Conservation (phyloP, 1,139 yeast genomes). For the Zygotorulaspora mrakii region DNA sequence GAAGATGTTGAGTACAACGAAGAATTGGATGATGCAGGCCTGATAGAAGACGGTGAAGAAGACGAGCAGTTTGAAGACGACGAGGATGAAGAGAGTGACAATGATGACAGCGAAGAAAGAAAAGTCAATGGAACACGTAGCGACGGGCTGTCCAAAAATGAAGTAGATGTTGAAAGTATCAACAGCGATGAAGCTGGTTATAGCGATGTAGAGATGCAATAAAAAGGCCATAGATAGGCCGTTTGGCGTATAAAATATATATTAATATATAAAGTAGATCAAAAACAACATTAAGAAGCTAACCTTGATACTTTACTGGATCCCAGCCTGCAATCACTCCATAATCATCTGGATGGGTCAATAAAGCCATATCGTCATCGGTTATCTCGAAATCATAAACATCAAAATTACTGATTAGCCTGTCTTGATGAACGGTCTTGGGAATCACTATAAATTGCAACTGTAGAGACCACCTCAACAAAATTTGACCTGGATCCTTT, state of each 20-base stretch:
- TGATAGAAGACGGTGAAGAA: conserved; percentile 40
- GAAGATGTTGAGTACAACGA: conserved; percentile 43
- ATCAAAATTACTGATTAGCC: not conserved
- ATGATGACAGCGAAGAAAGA: conserved; percentile 27
- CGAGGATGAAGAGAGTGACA: conserved; percentile 35
- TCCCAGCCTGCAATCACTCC: not conserved
- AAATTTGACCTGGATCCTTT: not conserved
- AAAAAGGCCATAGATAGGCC: not conserved
- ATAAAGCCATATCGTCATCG: not conserved
- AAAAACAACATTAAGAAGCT: not conserved
- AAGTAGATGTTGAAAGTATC: not conserved
- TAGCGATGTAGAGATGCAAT: conserved; percentile 36
- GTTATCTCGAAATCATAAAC: not conserved
- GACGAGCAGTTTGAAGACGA: conserved; percentile 33
- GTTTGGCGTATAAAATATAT: not conserved
- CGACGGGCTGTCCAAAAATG: not conserved
- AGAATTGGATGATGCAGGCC: conserved; percentile 41
- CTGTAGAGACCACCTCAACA: not conserved
- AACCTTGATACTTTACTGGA: not conserved
- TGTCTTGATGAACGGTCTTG: not conserved
- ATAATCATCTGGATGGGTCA: conserved; percentile 1
- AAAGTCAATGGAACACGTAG: conserved; percentile 14
- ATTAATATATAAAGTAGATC: conserved; percentile 1
- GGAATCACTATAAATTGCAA: not conserved
- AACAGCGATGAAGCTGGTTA: conserved; percentile 33